These are phyloP conservation scores for Eucalyptus viminalis DNA, from an alignment of 345 rosid species.

Conservation along the genomic window DNA sequence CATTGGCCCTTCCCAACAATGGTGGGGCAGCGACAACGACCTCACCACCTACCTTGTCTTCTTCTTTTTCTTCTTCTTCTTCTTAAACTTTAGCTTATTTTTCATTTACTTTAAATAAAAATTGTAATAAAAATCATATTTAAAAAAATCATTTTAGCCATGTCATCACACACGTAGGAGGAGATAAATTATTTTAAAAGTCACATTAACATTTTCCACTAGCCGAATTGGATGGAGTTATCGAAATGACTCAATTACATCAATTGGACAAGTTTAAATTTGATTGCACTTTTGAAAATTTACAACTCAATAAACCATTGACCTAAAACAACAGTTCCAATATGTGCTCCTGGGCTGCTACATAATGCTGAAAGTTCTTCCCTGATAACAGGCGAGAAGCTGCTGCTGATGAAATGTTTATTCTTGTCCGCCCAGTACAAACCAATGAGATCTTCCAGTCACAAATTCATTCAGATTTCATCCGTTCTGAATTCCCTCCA, in stretches of 20 bases:
- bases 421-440: not conserved
- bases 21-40: fast-evolving
- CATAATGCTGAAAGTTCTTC: not conserved
- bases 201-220: fast-evolving
- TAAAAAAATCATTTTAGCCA: too few species aligned
- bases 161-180: fast-evolving
- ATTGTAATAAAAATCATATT: too few species aligned
- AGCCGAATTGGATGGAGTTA: too few species aligned
- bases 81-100: too few species aligned
- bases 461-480: not conserved
- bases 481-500: not conserved
- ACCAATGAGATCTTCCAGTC: not conserved
- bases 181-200: too few species aligned
- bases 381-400: not conserved
- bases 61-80: too few species aligned
- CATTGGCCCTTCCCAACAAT: too few species aligned
- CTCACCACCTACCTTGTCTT: fast-evolving
- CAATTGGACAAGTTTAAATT: fast-evolving
- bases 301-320: not conserved
- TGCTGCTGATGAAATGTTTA: not conserved
- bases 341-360: not conserved
- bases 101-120: too few species aligned
- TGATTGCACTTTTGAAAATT: too few species aligned
- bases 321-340: not conserved
- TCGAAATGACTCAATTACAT: fast-evolving